Evolutionary conservation across 495 filamentous ascomycete species (phyloP).

Genomic region (Aspergillus haitiensis): DNA sequence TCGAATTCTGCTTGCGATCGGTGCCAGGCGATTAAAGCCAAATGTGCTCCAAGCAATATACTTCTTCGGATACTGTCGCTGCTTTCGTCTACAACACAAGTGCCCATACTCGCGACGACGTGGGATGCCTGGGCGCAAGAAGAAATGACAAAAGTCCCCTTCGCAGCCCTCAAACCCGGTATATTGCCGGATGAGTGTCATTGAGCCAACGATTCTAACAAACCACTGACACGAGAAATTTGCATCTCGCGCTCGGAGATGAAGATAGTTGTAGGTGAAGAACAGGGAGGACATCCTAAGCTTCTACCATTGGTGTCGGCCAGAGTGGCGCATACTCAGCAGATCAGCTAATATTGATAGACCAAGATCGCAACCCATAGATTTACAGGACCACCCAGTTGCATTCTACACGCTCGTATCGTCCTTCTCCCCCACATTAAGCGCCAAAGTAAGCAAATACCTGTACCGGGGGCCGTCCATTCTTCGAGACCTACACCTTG

Average conservation of each 20-base stretch:
- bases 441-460: background rate
- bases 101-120: background rate
- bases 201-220: no score
- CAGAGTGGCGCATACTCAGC: background rate
- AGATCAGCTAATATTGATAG: background rate
- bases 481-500: background rate
- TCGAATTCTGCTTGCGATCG: background rate
- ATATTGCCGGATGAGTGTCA: background rate
- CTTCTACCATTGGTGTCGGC: background rate
- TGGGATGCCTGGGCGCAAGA: background rate
- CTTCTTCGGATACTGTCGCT: background rate
- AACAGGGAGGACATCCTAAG: background rate
- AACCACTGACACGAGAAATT: background rate
- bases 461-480: background rate
- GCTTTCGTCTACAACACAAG: background rate
- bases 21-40: background rate
- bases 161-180: background rate
- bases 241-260: background rate
- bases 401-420: background rate
- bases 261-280: background rate
- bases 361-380: background rate
- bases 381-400: background rate
- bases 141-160: background rate
- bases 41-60: conserved; percentile 1
- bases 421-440: background rate